phyloP scores from a whole-genome alignment of 148 eudicot genomes.

The Suaeda aralocaspica region DNA sequence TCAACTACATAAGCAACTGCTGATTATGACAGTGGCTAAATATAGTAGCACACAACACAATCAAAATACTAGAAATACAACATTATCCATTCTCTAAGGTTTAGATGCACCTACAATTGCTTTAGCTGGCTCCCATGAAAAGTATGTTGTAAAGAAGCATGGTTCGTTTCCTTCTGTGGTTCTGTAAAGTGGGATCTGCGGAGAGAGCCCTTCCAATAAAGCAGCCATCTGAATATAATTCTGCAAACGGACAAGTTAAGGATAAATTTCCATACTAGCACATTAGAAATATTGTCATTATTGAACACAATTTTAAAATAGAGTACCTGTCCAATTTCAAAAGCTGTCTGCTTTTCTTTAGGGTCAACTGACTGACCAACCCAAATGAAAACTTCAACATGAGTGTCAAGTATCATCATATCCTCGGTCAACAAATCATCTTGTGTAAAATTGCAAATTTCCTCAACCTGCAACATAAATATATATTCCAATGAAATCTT shows the following conservation, averaged over 20 bases:
- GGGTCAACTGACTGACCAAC: constrained; percentile 87
- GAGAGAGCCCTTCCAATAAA: constrained; percentile 76
- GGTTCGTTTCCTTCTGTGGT: constrained; percentile 96
- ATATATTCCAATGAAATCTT: neutral
- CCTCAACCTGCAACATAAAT: constrained; percentile 62
- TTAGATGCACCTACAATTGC: constrained; percentile 59
- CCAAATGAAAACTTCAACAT: constrained; percentile 93
- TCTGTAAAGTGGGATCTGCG: constrained; percentile 71
- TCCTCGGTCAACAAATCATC: constrained; percentile 98
- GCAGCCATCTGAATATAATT: constrained; percentile 75
- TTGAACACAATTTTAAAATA: constrained; percentile 4
- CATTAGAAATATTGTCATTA: neutral
- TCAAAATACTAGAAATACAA: neutral
- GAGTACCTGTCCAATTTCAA: constrained; percentile 85
- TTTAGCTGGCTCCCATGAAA: constrained; percentile 94
- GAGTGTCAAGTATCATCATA: constrained; percentile 87
- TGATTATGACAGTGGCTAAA: neutral
- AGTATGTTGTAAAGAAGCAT: constrained; percentile 85
- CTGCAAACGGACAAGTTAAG: constrained; percentile 40
- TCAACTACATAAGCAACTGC: neutral
- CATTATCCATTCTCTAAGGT: neutral
- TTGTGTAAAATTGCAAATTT: constrained; percentile 86
- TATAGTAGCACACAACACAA: neutral
- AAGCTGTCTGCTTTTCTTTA: constrained; percentile 83
- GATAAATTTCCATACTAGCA: neutral